phyloP scores from a whole-genome alignment of 2,329 filamentous ascomycete species.

The Lanzia echinophila region DNA sequence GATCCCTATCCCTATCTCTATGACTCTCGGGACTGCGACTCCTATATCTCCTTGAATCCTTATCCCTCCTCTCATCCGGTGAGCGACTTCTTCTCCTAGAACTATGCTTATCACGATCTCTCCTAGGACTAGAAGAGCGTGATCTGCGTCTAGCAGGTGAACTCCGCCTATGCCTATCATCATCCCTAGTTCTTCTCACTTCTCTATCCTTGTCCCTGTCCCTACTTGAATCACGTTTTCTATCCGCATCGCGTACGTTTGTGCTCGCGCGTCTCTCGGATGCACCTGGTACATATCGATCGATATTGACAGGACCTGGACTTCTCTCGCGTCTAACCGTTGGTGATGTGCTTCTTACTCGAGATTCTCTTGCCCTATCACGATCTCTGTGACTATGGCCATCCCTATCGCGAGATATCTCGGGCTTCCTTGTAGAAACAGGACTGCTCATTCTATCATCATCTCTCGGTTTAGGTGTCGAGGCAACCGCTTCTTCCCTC shows the following conservation, averaged over 20 bases:
- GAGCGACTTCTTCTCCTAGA: conserved; percentile 11
- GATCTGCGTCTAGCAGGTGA: conserved; percentile 13
- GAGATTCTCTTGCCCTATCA: conserved; percentile 14
- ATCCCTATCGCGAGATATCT: conserved; percentile 28
- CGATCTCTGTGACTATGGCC: conserved; percentile 27
- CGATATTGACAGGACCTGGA: conserved; percentile 29
- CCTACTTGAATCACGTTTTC: conserved; percentile 24
- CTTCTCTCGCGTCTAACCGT: conserved; percentile 26
- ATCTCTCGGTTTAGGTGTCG: conserved; percentile 16
- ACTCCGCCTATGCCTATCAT: conserved; percentile 14
- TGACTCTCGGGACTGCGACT: neutral
- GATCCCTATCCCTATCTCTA: conserved; percentile 11
- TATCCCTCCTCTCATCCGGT: neutral
- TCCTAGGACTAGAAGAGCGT: neutral
- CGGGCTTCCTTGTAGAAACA: conserved; percentile 22
- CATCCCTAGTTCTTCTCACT: conserved; percentile 8
- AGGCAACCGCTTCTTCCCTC: conserved; percentile 7
- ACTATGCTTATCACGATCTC: conserved; percentile 1
- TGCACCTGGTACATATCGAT: conserved; percentile 29
- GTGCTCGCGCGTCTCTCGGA: conserved; percentile 22
- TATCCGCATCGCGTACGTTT: conserved; percentile 13
- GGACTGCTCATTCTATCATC: conserved; percentile 20
- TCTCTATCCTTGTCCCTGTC: conserved; percentile 14
- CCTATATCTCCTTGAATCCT: neutral
- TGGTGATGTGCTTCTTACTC: conserved; percentile 29